Conservation (phyloP, 306 rosid genomes). For the Vicia faba region DNA sequence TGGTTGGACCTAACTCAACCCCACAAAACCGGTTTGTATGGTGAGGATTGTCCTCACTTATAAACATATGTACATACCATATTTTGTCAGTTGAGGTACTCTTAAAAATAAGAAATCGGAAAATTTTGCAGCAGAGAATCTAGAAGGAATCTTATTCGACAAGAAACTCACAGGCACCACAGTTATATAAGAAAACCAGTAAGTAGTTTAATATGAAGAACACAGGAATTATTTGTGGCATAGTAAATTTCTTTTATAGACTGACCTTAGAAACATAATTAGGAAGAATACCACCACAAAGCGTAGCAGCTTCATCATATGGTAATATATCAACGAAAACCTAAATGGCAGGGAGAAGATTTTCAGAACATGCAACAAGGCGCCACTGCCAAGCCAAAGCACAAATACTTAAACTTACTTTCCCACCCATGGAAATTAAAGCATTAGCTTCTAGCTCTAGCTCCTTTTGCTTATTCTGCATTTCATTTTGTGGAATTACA, state of each 20-base stretch:
- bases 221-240: constrained; percentile 17
- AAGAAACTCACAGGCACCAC: constrained; percentile 11
- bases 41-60: no score
- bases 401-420: constrained; percentile 52
- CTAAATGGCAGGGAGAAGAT: constrained; percentile 40
- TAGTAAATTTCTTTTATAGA: neutral
- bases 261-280: constrained; percentile 75
- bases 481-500: constrained; percentile 56
- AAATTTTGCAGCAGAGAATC: neutral
- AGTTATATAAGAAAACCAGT: constrained; percentile 20
- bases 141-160: constrained; percentile 26
- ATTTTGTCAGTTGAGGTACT: no score
- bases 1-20: no score
- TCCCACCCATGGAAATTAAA: constrained; percentile 60
- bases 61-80: no score
- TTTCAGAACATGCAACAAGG: constrained; percentile 19
- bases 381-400: constrained; percentile 26
- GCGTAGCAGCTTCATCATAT: constrained; percentile 67
- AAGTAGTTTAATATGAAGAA: constrained; percentile 6
- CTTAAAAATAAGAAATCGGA: neutral
- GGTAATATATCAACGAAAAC: constrained; percentile 52
- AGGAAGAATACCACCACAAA: constrained; percentile 72
- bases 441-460: constrained; percentile 65
- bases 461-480: constrained; percentile 59
- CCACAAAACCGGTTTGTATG: no score